Evolutionary conservation across 2,329 filamentous ascomycete genomes (phyloP), one percentile per base, ranked within the genome.

Genomic region (Bipolaris gigantea): DNA sequence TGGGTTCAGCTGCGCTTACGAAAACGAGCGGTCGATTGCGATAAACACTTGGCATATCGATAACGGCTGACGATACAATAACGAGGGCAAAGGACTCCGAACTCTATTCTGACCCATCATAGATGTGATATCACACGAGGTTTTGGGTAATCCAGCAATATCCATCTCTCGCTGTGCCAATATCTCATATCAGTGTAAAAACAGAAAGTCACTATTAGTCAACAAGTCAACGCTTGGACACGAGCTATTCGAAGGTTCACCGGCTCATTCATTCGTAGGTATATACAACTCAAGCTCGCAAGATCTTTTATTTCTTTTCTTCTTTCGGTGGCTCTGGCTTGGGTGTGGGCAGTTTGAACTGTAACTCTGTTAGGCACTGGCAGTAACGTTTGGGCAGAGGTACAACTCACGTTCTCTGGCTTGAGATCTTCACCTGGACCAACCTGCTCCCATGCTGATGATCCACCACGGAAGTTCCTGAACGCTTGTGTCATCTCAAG

Each of bases 401-500:
- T 3, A 33, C 19, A 82, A 81, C 63, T 79, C 75, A 61, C 64
- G 52, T 57, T 63, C 43, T 94, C 90, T 25, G 93, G 93, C 70
- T 83, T 96, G 73, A 85, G 84, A 76, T 96, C 86, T 51, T 85
- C 77, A 66, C 93, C 93, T 56, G 81, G 76, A 57, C 87, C 86
- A 67, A 89, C 85, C 70, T 86, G 86, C 75, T 89, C 83, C 83
- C 86, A 89, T 36, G 80, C 74, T 44, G 75, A 70, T 44, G 59
- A 83, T 62, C 92, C 91, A 57, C 92, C 92, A 79, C 97, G 92
- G 72, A 99, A 99, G 81, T 99, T 97, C 67, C 94, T 87, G 86
- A 95, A 99, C 7, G 95, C 94, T 79, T 99, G 94, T 13, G 94
- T 97, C 77, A 99, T 84, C 81, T 99, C 94, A 45, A 99, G 82